Evolutionary conservation across 164 flowering plant genomes (phyloP).

Genomic region (Vitis rupestris): DNA sequence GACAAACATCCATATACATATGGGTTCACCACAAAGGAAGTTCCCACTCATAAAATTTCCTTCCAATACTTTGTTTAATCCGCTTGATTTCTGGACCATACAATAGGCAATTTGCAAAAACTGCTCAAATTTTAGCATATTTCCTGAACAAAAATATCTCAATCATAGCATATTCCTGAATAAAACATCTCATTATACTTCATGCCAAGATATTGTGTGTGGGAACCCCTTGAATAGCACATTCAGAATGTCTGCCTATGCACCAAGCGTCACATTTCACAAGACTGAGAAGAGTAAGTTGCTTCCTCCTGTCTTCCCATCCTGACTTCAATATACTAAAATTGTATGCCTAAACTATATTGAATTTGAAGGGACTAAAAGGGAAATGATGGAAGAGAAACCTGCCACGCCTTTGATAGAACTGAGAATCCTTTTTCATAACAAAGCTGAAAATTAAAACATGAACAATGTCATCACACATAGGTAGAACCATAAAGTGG

Average conservation of each 20-base stretch:
- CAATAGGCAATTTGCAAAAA: not conserved
- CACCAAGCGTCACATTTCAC: too few relatives aligned
- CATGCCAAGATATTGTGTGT: too few relatives aligned
- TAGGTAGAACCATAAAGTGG: not conserved
- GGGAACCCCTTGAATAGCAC: too few relatives aligned
- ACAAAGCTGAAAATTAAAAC: constrained; percentile 60
- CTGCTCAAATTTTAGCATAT: not conserved
- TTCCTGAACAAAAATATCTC: not conserved
- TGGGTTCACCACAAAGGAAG: too few relatives aligned
- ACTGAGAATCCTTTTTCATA: constrained; percentile 54
- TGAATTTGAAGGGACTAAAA: not conserved
- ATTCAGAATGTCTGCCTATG: too few relatives aligned
- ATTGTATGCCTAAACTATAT: not conserved
- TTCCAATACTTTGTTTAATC: too few relatives aligned
- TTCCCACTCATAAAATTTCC: too few relatives aligned
- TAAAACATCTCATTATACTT: too few relatives aligned
- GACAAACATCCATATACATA: too few relatives aligned
- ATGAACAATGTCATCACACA: constrained; percentile 9
- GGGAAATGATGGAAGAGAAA: constrained; percentile 21
- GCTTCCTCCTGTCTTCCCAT: constrained; percentile 1
- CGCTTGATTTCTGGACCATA: too few relatives aligned
- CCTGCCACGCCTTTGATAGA: constrained; percentile 66
- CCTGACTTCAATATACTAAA: not conserved
- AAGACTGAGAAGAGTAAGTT: not conserved
- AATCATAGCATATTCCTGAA: not conserved